Evolutionary conservation across 345 rosid species (phyloP).

Genomic region (Melastoma malabathricum): DNA sequence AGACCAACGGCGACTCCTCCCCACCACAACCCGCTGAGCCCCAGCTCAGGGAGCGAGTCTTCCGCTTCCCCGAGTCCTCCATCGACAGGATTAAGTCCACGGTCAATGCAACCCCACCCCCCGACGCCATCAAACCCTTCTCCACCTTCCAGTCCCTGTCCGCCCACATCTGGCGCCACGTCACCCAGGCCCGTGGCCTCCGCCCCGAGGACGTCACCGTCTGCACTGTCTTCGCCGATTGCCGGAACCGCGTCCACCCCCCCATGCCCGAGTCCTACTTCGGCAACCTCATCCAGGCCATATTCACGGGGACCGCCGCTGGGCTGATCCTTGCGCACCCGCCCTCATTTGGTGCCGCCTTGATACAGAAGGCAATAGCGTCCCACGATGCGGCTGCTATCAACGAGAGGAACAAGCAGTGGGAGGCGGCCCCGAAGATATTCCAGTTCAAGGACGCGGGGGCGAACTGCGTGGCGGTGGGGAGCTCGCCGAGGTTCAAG

Average conservation of each 20-base stretch:
- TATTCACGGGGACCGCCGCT: slow-evolving; percentile 68
- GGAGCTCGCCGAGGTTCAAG: slow-evolving; percentile 91
- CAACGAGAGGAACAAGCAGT: slow-evolving; percentile 54
- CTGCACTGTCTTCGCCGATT: slow-evolving; percentile 77
- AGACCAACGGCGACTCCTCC: slow-evolving; percentile 21
- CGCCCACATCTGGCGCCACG: slow-evolving; percentile 87
- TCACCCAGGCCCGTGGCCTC: slow-evolving; percentile 56
- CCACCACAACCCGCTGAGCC: slow-evolving; percentile 15
- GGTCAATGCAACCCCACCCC: slow-evolving; percentile 33
- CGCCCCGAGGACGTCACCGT: slow-evolving; percentile 72
- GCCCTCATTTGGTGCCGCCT: slow-evolving; percentile 53
- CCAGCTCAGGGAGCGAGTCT: slow-evolving; percentile 45
- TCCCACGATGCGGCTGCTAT: slow-evolving; percentile 60
- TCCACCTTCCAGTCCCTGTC: slow-evolving; percentile 81
- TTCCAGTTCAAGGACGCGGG: slow-evolving; percentile 85
- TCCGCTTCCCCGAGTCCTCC: slow-evolving; percentile 61
- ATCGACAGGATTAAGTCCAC: slow-evolving; percentile 56
- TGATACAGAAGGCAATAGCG: slow-evolving; percentile 59
- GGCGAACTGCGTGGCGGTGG: slow-evolving; percentile 70
- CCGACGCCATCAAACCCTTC: slow-evolving; percentile 55
- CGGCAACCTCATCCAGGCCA: slow-evolving; percentile 83
- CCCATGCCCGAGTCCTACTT: slow-evolving; percentile 77
- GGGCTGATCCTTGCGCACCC: slow-evolving; percentile 53
- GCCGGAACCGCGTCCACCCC: slow-evolving; percentile 73
- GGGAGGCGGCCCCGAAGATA: slow-evolving; percentile 72